Evolutionary conservation across 148 eudicot species (phyloP), one percentile per base, ranked within the genome.

Genomic region (Rhododendron henanense): DNA sequence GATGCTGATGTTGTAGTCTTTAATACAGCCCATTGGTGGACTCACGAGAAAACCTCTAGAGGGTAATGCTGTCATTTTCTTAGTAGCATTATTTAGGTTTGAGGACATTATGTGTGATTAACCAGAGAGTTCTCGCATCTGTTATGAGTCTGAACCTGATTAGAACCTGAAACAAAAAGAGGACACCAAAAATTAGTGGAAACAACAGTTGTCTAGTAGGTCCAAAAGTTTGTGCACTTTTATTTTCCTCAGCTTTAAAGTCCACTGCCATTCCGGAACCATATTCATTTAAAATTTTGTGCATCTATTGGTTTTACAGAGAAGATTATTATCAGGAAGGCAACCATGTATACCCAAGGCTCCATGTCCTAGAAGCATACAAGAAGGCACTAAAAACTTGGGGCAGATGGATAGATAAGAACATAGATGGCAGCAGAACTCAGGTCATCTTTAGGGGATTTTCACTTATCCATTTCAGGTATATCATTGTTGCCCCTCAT

Each of bases 11-110:
- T 95, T 73, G 33, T 97, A 39, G 88, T 97, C 88, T 97, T 95
- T 88, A 97, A 97, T 86, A 97, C 98, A 1, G 99, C 98, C 6
- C 99, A 97, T 84, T 97, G 99, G 99, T 97, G 99, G 99, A 94
- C 98, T 65, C 99, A 97, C 86, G 98, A 94, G 89, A 97, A 97
- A 88, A 97, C 98, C 57, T 90, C 96, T 14, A 91, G 74, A 87
- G 98, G 99, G 99, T 94, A 79, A 92, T 79, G 51, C 28, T 65
- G 37, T 41, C 6, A 9, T 75, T 65, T 53, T 78, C 79, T 78
- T 85, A 6, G 63, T 47, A 18, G 44, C 16, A 13, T 23, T 47
- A 28, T 73, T 4, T 82, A 33, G 81, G 41, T 82, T 47, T 76
- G 59, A 25, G 48, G 33, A 9, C 21, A 15, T 31, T 28, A 39